Conservation (phyloP, 2,329 filamentous ascomycete species). For the Pseudogymnoascus sp. region DNA sequence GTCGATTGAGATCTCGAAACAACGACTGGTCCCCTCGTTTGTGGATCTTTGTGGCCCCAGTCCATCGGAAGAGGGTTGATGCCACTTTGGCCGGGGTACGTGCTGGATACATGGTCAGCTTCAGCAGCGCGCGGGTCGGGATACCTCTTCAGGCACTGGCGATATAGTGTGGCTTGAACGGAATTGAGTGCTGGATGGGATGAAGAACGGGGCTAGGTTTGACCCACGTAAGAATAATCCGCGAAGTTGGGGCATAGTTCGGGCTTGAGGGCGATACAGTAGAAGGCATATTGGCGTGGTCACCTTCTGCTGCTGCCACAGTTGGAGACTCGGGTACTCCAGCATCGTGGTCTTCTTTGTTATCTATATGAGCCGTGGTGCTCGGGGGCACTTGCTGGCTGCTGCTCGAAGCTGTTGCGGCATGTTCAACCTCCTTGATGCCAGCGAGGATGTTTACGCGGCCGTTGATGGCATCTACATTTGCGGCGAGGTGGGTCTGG, state of each 20-base stretch:
- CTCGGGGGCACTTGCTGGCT: neutral
- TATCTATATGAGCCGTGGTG: constrained; percentile 11
- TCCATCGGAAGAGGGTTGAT: constrained; percentile 84
- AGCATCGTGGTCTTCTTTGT: constrained; percentile 17
- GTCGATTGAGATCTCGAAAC: constrained; percentile 70
- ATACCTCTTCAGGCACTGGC: neutral
- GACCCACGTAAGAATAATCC: constrained; percentile 54
- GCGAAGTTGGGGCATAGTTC: constrained; percentile 39
- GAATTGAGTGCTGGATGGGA: neutral
- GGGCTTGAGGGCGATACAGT: constrained; percentile 11
- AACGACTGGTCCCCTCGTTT: constrained; percentile 74
- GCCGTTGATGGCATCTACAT: constrained; percentile 52
- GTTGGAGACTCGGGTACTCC: constrained; percentile 25
- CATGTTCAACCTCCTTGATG: constrained; percentile 48
- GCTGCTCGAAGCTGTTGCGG: constrained; percentile 3
- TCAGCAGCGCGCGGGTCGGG: neutral
- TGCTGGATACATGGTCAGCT: constrained; percentile 36
- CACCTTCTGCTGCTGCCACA: constrained; percentile 21
- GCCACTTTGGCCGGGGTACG: constrained; percentile 88
- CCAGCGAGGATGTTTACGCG: constrained; percentile 52
- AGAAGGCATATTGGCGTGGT: constrained; percentile 10
- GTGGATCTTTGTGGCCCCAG: constrained; percentile 74
- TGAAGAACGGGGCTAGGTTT: neutral
- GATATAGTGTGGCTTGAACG: neutral
- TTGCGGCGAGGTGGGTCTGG: constrained; percentile 45